These are phyloP conservation scores for Rhodotorula kratochvilovae DNA, from an alignment of 768 basidiomycete genomes.

Conservation along the genomic window DNA sequence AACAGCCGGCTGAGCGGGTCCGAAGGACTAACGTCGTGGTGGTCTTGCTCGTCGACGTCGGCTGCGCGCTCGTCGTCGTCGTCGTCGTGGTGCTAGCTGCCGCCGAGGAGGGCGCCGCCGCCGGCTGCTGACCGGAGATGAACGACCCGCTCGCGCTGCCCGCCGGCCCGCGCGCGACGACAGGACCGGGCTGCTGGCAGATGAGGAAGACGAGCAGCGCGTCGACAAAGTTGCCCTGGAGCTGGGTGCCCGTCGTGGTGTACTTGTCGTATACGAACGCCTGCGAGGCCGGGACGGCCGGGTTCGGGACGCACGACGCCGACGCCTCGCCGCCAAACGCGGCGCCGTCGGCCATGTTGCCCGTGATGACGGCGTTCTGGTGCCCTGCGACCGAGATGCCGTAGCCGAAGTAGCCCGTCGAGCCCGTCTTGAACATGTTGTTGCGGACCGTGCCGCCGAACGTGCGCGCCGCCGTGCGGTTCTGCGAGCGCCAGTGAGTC, in stretches of 20 bases:
- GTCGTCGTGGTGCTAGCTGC: neutral
- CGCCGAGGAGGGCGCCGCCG: neutral
- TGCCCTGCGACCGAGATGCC: conserved; percentile 39
- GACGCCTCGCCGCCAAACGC: conserved; percentile 37
- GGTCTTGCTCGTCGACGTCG: neutral
- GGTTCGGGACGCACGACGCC: conserved; percentile 7
- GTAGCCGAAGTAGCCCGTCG: conserved; percentile 42
- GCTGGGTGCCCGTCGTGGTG: conserved; percentile 12
- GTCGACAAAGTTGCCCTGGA: conserved; percentile 27
- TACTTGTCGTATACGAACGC: conserved; percentile 36
- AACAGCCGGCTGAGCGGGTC: neutral
- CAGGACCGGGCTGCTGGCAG: conserved; percentile 24
- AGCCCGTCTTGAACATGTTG: conserved; percentile 41
- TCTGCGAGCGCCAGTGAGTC: neutral
- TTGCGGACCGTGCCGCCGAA: conserved; percentile 37
- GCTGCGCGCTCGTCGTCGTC: neutral
- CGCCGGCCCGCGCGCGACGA: neutral
- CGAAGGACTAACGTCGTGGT: neutral
- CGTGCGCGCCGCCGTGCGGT: conserved; percentile 30
- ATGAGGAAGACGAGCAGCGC: conserved; percentile 29
- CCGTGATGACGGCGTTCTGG: conserved; percentile 30
- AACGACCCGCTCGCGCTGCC: conserved; percentile 9
- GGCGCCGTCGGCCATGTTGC: conserved; percentile 40
- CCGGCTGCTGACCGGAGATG: neutral
- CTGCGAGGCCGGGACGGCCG: conserved; percentile 15